phyloP scores from a whole-genome alignment of 805 yeast species.

The Candida manassasensis region DNA sequence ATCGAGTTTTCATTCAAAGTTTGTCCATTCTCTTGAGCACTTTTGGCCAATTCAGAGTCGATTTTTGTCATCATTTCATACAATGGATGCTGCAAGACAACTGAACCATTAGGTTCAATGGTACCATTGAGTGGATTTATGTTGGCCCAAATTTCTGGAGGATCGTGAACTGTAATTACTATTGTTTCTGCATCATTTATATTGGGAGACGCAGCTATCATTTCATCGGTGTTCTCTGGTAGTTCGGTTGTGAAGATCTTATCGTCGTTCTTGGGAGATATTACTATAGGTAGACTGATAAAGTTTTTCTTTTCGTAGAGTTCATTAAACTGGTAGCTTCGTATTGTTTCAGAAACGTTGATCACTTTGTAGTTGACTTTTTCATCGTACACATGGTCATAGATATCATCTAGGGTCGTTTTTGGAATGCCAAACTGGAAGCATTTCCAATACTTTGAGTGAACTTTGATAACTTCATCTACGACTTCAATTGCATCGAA shows the following conservation, averaged over 20 bases:
- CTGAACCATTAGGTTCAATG: constrained; percentile 66
- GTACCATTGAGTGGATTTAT: constrained; percentile 75
- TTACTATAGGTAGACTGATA: constrained; percentile 61
- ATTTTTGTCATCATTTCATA: constrained; percentile 54
- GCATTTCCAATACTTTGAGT: constrained; percentile 83
- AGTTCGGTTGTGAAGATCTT: constrained; percentile 33
- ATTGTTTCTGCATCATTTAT: constrained; percentile 61
- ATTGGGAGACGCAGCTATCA: constrained; percentile 65
- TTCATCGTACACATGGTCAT: constrained; percentile 21
- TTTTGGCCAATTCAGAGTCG: constrained; percentile 28
- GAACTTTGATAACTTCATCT: constrained; percentile 73
- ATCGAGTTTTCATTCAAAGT: constrained; percentile 23
- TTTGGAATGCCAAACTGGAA: constrained; percentile 58
- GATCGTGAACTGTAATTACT: constrained; percentile 76
- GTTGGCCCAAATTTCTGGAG: constrained; percentile 89
- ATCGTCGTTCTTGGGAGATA: constrained; percentile 14
- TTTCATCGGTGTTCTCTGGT: constrained; percentile 54
- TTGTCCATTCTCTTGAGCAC: constrained; percentile 12
- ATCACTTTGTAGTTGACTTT: constrained; percentile 31
- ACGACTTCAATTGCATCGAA: constrained; percentile 74
- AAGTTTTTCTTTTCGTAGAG: constrained; percentile 54
- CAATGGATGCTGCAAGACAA: constrained; percentile 70
- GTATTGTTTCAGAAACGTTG: constrained; percentile 67
- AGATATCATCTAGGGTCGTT: constrained; percentile 35
- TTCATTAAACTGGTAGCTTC: constrained; percentile 62